Evolutionary conservation across 2,329 filamentous ascomycete genomes (phyloP), one percentile per base, ranked within the genome.

Genomic region (Colletotrichum aenigma): DNA sequence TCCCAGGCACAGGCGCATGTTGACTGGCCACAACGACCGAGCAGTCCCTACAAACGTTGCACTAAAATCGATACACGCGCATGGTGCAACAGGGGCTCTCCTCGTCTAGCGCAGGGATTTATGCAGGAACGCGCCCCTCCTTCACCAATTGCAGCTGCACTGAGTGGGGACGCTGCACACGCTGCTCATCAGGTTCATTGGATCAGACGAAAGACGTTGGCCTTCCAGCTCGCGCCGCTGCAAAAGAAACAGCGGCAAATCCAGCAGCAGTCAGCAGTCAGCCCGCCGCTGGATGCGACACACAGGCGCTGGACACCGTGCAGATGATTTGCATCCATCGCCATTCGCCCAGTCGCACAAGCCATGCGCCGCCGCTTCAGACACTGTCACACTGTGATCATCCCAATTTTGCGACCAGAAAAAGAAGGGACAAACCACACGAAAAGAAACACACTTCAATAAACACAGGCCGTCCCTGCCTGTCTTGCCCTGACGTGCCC

Each of bases 101-200:
- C 74, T 66, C 36, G 74, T 48, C 61, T 67, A 67, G 55, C 55
- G 73, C 76, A 70, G 32, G 69, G 76, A 70, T 77, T 66, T 64
- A 52, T 76, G 74, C 74, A 77, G 76, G 76, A 77, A 77, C 76
- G 74, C 74, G 74, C 76, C 70, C 70, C 76, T 76, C 58, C 70
- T 32, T 52, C n/a, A 55, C 56, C 43, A 18, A 32, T 28, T 16
- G 43, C 36, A 38, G 73, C 68, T 71, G 34, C 60, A 67, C 13
- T 21, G 28, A 34, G 69, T 67, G 72, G 72, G 30, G 21, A 68
- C 38, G 43, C 43, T n/a, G n/a, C 43, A 21, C 43, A 48, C n/a
- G 43, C 43, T 52, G 73, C 68, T 73, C 56, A 75, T 75, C 70
- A 36, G 58, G 38, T 58, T 72, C 30, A 56, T 38, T 52, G 43